A percentile compares a stretch with the other conserved stretches of the same genome.
These are phyloP conservation scores for Zoysia japonica DNA, from an alignment of 176 grass and related monocot genomes.

Conservation along the genomic window DNA sequence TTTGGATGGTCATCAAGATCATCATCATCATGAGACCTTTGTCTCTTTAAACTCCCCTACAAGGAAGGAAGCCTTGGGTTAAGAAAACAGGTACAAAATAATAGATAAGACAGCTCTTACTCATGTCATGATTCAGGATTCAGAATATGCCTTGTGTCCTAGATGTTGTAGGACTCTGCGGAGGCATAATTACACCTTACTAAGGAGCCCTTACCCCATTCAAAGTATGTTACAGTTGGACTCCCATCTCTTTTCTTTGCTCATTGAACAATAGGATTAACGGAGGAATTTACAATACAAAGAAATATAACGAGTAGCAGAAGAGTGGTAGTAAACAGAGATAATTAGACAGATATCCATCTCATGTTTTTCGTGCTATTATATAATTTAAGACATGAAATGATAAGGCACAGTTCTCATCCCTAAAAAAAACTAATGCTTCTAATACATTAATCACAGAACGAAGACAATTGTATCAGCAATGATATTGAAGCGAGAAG, in stretches of 20 bases:
- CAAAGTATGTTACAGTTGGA: neutral
- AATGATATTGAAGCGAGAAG: neutral
- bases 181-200: neutral
- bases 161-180: neutral
- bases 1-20: conserved; percentile 53
- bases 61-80: conserved; percentile 40
- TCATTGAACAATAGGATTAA: neutral
- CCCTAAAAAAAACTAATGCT: too few species aligned
- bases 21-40: conserved; percentile 56
- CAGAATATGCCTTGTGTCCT: neutral
- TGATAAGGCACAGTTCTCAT: neutral
- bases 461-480: too few species aligned
- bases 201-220: neutral
- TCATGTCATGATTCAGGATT: neutral
- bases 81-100: conserved; percentile 11
- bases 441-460: too few species aligned
- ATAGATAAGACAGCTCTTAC: neutral
- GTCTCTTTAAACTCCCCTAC: conserved; percentile 56
- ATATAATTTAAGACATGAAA: neutral
- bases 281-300: neutral
- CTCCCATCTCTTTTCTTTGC: neutral
- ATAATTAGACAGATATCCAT: neutral
- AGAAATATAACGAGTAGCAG: neutral
- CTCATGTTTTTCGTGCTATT: neutral
- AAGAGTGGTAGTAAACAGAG: neutral